A percentile compares a stretch with the other conserved stretches of the same genome.
phyloP scores from a whole-genome alignment of 1,139 yeast species.

The Meyerozyma athensensis region DNA sequence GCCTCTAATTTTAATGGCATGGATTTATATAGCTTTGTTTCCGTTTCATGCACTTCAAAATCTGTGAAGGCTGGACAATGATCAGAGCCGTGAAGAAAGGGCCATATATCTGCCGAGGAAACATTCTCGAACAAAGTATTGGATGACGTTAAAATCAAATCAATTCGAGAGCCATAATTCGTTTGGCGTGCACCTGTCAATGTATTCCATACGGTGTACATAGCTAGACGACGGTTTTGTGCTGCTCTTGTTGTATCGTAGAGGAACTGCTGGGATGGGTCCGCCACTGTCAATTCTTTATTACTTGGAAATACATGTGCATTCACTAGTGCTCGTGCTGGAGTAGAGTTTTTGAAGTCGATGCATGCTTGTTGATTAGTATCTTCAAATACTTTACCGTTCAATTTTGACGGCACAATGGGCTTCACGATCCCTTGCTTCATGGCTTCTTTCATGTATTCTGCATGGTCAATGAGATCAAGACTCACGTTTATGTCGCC shows the following conservation, averaged over 20 bases:
- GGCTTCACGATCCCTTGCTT: constrained; percentile 18
- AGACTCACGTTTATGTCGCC: constrained; percentile 86
- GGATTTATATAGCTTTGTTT: constrained; percentile 6
- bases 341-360: constrained; percentile 37
- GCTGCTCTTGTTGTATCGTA: constrained; percentile 60
- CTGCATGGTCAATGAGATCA: constrained; percentile 82
- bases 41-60: constrained; percentile 23
- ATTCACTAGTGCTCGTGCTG: constrained; percentile 43
- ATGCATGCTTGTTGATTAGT: constrained; percentile 33
- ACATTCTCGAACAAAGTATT: constrained; percentile 28
- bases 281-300: constrained; percentile 5
- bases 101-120: constrained; percentile 58
- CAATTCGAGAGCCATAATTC: constrained; percentile 87
- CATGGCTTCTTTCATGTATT: constrained; percentile 45
- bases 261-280: constrained; percentile 27
- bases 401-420: constrained; percentile 12
- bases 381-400: constrained; percentile 37
- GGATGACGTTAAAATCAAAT: constrained; percentile 55
- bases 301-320: constrained; percentile 19
- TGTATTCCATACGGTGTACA: constrained; percentile 95
- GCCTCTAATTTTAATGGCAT: constrained; percentile 51
- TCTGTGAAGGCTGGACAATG: constrained; percentile 91
- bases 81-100: constrained; percentile 76
- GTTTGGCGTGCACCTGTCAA: constrained; percentile 70
- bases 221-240: constrained; percentile 53